Conservation (phyloP, 164 flowering plant species). For the Litsea cubeba region DNA sequence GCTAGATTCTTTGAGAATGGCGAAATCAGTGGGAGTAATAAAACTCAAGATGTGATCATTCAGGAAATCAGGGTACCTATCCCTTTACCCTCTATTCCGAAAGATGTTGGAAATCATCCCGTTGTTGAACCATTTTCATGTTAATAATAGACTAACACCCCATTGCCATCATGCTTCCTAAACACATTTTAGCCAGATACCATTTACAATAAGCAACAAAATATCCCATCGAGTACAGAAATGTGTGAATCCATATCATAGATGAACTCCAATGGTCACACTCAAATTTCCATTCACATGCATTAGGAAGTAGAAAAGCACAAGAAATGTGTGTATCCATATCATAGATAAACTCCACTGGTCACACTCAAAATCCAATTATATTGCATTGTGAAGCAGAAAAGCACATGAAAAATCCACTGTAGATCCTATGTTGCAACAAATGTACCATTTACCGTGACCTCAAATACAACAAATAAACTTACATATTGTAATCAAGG, state of each 20-base stretch:
- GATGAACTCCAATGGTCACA: not conserved
- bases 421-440: not conserved
- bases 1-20: too few species aligned
- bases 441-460: not conserved
- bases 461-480: not conserved
- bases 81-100: too few species aligned
- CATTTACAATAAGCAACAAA: not conserved
- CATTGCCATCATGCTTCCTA: not conserved
- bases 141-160: too few species aligned
- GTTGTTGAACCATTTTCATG: too few species aligned
- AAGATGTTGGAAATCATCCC: too few species aligned
- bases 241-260: not conserved
- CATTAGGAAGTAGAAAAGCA: too few species aligned
- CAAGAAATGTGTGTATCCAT: not conserved
- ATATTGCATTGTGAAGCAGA: not conserved
- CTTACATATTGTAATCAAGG: too few species aligned
- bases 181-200: not conserved
- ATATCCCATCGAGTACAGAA: not conserved
- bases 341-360: not conserved
- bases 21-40: too few species aligned
- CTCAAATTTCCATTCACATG: not conserved
- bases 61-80: too few species aligned
- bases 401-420: not conserved
- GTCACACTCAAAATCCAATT: not conserved
- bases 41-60: too few species aligned